Evolutionary conservation across 352 stramenopile genomes (phyloP).

Genomic region (Phytophthora brassicae): DNA sequence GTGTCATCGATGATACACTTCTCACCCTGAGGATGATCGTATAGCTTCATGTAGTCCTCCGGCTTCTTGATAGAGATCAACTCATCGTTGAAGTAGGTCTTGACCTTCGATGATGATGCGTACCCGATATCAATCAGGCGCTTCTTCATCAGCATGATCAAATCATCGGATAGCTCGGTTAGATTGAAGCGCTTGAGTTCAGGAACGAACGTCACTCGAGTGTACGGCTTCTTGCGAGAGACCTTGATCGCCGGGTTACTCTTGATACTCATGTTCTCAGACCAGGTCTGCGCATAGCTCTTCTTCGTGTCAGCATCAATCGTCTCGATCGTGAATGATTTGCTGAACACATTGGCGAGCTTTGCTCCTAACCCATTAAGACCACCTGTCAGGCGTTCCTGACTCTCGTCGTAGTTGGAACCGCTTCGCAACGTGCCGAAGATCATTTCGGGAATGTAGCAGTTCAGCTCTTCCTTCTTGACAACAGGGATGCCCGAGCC

Average conservation of each 20-base stretch:
- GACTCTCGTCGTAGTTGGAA: not conserved
- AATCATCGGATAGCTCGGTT: too few species aligned
- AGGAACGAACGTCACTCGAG: constrained; percentile 1
- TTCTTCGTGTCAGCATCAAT: not conserved
- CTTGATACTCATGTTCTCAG: not conserved
- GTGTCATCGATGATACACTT: constrained; percentile 66
- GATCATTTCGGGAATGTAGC: not conserved
- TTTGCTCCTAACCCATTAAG: not conserved
- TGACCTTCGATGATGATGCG: not conserved
- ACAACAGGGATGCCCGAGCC: constrained; percentile 3
- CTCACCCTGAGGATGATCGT: not conserved
- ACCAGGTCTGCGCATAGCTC: constrained; percentile 2
- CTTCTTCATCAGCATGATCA: constrained; percentile 4
- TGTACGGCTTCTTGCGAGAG: too few species aligned
- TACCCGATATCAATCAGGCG: not conserved
- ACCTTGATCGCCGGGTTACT: not conserved
- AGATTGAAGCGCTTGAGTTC: too few species aligned
- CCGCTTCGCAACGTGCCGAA: not conserved
- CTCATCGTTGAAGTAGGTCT: not conserved
- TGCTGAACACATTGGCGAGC: not conserved
- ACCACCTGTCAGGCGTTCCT: not conserved
- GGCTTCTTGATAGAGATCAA: not conserved
- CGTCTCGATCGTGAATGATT: not conserved
- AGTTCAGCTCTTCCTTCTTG: not conserved
- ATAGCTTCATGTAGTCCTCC: constrained; percentile 1